Percentiles rank a stretch among this genome's conserved stretches.
Conservation (phyloP, 495 filamentous ascomycete genomes). For the Elasticomyces elasticus region DNA sequence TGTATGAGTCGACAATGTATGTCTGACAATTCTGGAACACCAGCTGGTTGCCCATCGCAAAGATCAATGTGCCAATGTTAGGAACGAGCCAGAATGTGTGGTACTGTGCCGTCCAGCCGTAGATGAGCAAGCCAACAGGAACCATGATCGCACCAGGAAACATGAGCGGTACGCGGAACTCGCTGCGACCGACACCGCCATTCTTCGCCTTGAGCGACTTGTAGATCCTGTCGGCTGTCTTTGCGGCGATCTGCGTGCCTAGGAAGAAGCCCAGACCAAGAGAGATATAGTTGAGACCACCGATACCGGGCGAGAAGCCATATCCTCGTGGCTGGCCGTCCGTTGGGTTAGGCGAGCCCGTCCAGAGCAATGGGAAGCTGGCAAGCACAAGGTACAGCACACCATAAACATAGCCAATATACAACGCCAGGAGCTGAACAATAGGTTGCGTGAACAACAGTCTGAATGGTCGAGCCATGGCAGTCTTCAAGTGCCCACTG, state of each 20-base stretch:
- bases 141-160: constrained; percentile 46
- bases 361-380: constrained; percentile 58
- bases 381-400: constrained; percentile 63
- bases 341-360: too few species aligned
- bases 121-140: constrained; percentile 58
- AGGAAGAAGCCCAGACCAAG: constrained; percentile 59
- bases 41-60: constrained; percentile 49
- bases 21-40: constrained; percentile 62
- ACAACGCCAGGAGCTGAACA: constrained; percentile 44
- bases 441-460: constrained; percentile 46
- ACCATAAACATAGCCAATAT: constrained; percentile 63
- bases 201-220: constrained; percentile 48
- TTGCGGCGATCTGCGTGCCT: constrained; percentile 53
- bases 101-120: constrained; percentile 59
- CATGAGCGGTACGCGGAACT: constrained; percentile 61
- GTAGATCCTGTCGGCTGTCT: constrained; percentile 58
- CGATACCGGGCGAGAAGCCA: constrained; percentile 49
- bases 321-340: constrained; percentile 32
- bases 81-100: constrained; percentile 61
- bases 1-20: constrained; percentile 71
- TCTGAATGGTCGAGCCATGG: constrained; percentile 37
- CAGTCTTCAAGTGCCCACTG: constrained; percentile 19
- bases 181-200: constrained; percentile 47
- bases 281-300: constrained; percentile 62
- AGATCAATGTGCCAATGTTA: constrained; percentile 56